Base-by-base conservation (phyloP, 176 grass and related monocot genomes). In the Saccharum officinarum region DNA sequence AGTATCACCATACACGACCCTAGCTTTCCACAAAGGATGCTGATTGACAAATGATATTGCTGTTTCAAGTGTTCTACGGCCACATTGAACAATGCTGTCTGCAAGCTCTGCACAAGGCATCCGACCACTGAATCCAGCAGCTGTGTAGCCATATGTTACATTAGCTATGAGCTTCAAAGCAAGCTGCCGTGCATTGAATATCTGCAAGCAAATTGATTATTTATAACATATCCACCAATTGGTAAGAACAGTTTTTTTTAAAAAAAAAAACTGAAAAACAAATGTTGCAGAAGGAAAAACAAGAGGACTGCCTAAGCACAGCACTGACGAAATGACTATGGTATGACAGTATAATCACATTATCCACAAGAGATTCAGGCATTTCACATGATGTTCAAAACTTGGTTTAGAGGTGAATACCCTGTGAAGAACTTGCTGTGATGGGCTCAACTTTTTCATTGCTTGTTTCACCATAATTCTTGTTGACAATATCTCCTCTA, bases 61-160 rank as follows among this genome's bases (percentile, higher is more conserved):
- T 80, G 89, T 95, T 92, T 98, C 95, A 87, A 98, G 93, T 8
- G 95, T 95, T 87, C 91, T 92, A 76, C 95, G 91, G 65, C 95
- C 95, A 92, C 93, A 98, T 39, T 98, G 93, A 77, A 98, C 95
- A 82, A 98, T 95, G 84, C 95, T 98, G 84, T 98, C 95, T 67
- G 93, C 95, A 81, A 98, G 89, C 75, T 98, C 95, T 85, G 95
- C 95, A 85, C 95, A 98, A 49, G 95, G 93, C 95, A 98, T 98
- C 57, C 95, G 92, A 50, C 95, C 95, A 71, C 91, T 98, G 72
- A 95, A 98, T 57, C 95, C 93, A 86, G 95, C 95, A 87, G 95
- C 95, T 74, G 95, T 95, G 79, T 98, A 98, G 91, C 93, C 95
- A 79, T 98, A 98, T 30, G 93, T 95, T 41, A 98, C 95, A 85